Evolutionary conservation across 2,329 filamentous ascomycete species (phyloP).

Genomic region (Tolypocladium ophioglossoides): DNA sequence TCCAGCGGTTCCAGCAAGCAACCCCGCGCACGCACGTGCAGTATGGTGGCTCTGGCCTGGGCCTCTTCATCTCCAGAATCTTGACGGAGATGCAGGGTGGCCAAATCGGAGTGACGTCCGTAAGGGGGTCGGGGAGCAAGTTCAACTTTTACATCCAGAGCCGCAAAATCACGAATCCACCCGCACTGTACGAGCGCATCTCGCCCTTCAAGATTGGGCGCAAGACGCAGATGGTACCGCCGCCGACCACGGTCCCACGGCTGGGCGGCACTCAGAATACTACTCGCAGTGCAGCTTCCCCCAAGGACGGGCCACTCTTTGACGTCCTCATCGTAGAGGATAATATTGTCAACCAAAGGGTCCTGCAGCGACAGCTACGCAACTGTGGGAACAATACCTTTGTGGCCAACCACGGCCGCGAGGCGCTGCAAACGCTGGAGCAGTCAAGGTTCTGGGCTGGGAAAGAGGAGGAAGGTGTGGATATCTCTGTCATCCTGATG

Average conservation of each 20-base stretch:
- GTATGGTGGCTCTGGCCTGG: conserved; percentile 60
- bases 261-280: conserved; percentile 5
- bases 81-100: conserved; percentile 69
- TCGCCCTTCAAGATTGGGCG: conserved; percentile 24
- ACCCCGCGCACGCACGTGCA: conserved; percentile 60
- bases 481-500: conserved; percentile 64
- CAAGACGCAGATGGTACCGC: conserved; percentile 12
- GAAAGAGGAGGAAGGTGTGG: conserved; percentile 33
- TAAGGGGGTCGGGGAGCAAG: conserved; percentile 57
- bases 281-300: background rate
- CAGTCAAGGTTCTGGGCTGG: conserved; percentile 46
- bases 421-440: conserved; percentile 48
- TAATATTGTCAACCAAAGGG: conserved; percentile 56
- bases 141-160: conserved; percentile 70
- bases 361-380: conserved; percentile 50
- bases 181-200: conserved; percentile 25
- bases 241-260: conserved; percentile 8
- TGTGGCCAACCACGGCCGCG: conserved; percentile 54
- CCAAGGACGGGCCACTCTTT: conserved; percentile 20
- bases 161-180: conserved; percentile 39
- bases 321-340: conserved; percentile 58
- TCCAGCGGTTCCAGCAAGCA: conserved; percentile 59
- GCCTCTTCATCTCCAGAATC: conserved; percentile 67
- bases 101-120: conserved; percentile 62
- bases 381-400: conserved; percentile 49